phyloP scores from a whole-genome alignment of 1,284 basidiomycete species.

The Microbotryum lychnidis-dioicae region DNA sequence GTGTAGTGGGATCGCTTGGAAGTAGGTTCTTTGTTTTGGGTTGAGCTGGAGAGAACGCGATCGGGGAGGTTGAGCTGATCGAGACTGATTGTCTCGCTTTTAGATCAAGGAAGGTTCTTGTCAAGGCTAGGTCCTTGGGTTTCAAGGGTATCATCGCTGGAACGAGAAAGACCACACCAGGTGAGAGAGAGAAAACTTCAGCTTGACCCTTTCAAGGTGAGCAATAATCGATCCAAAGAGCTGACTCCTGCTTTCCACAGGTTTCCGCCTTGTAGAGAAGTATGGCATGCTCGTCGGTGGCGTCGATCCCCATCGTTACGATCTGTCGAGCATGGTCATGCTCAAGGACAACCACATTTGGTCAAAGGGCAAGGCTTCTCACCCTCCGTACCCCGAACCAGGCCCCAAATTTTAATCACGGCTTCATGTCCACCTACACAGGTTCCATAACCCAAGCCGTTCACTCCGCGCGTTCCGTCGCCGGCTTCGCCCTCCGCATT shows the following conservation, averaged over 20 bases:
- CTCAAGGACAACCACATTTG: constrained; percentile 99
- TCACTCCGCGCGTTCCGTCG: constrained; percentile 71
- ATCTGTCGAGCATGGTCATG: constrained; percentile 98
- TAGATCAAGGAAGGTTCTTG: constrained; percentile 71
- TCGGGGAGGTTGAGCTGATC: background rate
- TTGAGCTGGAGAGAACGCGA: background rate
- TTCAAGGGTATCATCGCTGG: constrained; percentile 88
- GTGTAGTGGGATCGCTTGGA: constrained; percentile 93
- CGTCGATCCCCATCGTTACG: constrained; percentile 92
- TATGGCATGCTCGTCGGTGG: constrained; percentile 98
- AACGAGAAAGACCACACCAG: constrained; percentile 97
- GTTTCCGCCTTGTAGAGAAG: constrained; percentile 94
- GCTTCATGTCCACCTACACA: constrained; percentile 1
- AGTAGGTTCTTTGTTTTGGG: constrained; percentile 47
- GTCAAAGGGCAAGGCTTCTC: constrained; percentile 60
- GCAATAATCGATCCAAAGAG: background rate
- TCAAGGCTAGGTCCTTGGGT: constrained; percentile 68
- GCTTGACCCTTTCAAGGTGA: too few relatives aligned
- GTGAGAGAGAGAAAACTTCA: constrained; percentile 39
- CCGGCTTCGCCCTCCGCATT: constrained; percentile 84
- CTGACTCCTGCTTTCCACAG: constrained; percentile 39
- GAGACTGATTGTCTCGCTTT: too few relatives aligned
- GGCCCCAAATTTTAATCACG: background rate
- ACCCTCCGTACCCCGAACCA: background rate
- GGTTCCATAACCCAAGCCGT: constrained; percentile 88